Evolutionary conservation across 148 eudicot genomes (phyloP), one percentile per base, ranked within the genome.

Genomic region (Cornus florida): DNA sequence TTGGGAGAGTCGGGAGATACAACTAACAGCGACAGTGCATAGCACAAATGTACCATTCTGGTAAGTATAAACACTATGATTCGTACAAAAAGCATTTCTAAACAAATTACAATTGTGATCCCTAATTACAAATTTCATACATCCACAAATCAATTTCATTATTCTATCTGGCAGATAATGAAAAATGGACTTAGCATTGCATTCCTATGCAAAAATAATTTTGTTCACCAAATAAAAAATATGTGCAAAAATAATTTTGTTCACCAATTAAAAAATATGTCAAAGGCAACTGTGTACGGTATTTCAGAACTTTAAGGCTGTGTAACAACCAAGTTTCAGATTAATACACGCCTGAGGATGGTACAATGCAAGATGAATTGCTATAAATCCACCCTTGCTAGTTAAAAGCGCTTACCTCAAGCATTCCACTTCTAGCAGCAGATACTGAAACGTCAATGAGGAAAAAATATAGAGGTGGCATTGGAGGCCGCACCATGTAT

Each of bases 401-500:
- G 69, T 38, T 31, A 60, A 82, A 71, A 78, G 64, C 22, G 69
- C 89, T 86, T 93, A 93, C 99, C 99, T 96, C 95, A 88, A 96
- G 90, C 97, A 93, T 92, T 80, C 99, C 99, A 87, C 98, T 96
- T 86, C 87, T 87, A 68, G 91, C 95, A 10, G 99, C 98, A 77
- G 95, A 92, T 71, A 89, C 80, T 53, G 99, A 93, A 67, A 94
- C 99, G 79, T 96, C 99, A n/a, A 96, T 96, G 84, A 96, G 91
- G 84, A 96, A 96, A 84, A 96, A 93, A 82, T 90, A 96, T 32
- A 91, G 75, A 41, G 99, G 98, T 4, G 99, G 99, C 99, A 96
- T 93, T 24, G 99, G 99, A 64, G 99, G 97, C 60, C 99, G 99
- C 87, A 96, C 98, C 99, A 96, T 96, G 78, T 96, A 96, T 77